A percentile compares a stretch with the other conserved stretches of the same genome.
These are phyloP conservation scores for Cinchona pubescens DNA, from an alignment of 257 asterid genomes.

Conservation along the genomic window DNA sequence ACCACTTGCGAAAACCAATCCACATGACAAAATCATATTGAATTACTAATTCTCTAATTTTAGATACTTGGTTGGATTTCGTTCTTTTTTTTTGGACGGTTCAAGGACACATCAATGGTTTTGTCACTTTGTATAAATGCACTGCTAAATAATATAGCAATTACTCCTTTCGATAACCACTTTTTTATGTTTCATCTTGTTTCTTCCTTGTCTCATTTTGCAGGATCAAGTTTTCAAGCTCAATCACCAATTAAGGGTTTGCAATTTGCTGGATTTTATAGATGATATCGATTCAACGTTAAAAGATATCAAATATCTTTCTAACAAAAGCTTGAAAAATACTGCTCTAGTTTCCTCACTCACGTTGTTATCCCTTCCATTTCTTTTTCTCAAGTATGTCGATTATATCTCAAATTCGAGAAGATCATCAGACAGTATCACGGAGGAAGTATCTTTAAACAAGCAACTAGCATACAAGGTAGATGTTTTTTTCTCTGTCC, in stretches of 20 bases:
- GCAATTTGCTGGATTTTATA: constrained; percentile 41
- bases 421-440: constrained; percentile 45
- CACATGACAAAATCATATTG: too few species aligned
- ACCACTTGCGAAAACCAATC: too few species aligned
- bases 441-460: constrained; percentile 66
- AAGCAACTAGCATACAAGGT: constrained; percentile 77
- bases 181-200: neutral
- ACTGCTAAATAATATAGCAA: too few species aligned
- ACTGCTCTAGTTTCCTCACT: constrained; percentile 56
- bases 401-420: constrained; percentile 58
- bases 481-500: constrained; percentile 66
- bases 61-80: too few species aligned
- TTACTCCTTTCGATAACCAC: neutral
- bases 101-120: too few species aligned
- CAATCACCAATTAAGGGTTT: constrained; percentile 40
- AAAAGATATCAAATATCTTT: constrained; percentile 27
- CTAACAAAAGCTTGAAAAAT: constrained; percentile 43
- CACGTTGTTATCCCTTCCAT: constrained; percentile 53
- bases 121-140: too few species aligned
- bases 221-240: constrained; percentile 67
- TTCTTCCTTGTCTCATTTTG: constrained; percentile 18
- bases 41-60: too few species aligned
- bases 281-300: constrained; percentile 29
- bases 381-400: constrained; percentile 61
- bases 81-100: too few species aligned